Evolutionary conservation across 2,329 filamentous ascomycete species (phyloP).

Genomic region (Cephalotrichum gorgonifer): DNA sequence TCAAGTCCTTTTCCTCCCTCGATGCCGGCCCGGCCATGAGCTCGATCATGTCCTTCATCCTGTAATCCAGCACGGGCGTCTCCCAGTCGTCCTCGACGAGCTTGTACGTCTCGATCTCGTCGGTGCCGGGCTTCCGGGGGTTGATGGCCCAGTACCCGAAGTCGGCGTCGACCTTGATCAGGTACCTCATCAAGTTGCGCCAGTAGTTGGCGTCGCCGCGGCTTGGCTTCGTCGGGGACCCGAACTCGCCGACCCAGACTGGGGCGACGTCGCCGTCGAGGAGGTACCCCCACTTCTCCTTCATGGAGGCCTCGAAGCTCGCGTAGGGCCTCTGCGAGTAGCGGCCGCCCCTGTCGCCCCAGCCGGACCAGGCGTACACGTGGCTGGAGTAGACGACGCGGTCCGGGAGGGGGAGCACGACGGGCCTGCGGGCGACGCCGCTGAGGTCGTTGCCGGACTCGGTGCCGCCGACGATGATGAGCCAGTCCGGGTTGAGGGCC

Average conservation of each 20-base stretch:
- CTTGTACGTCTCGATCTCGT: conserved; percentile 49
- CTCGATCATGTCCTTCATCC: conserved; percentile 50
- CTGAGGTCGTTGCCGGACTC: conserved; percentile 57
- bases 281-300: conserved; percentile 56
- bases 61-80: conserved; percentile 51
- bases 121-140: conserved; percentile 49
- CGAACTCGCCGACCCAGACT: conserved; percentile 61
- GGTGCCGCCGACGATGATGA: conserved; percentile 58
- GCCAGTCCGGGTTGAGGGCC: conserved; percentile 49
- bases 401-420: conserved; percentile 43
- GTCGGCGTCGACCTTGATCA: conserved; percentile 48
- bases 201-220: conserved; percentile 55
- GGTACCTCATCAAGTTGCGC: conserved; percentile 49
- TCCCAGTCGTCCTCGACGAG: conserved; percentile 54
- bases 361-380: conserved; percentile 61
- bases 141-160: conserved; percentile 65
- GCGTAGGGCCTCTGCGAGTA: conserved; percentile 51
- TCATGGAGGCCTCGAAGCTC: conserved; percentile 54
- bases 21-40: conserved; percentile 35
- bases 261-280: conserved; percentile 35
- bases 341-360: conserved; percentile 44
- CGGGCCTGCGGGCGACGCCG: conserved; percentile 42
- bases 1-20: not conserved
- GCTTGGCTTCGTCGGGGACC: conserved; percentile 41
- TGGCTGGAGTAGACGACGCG: conserved; percentile 58